Base-by-base conservation (phyloP, 2,329 filamentous ascomycete species). In the Scopulariopsis brevicaulis region DNA sequence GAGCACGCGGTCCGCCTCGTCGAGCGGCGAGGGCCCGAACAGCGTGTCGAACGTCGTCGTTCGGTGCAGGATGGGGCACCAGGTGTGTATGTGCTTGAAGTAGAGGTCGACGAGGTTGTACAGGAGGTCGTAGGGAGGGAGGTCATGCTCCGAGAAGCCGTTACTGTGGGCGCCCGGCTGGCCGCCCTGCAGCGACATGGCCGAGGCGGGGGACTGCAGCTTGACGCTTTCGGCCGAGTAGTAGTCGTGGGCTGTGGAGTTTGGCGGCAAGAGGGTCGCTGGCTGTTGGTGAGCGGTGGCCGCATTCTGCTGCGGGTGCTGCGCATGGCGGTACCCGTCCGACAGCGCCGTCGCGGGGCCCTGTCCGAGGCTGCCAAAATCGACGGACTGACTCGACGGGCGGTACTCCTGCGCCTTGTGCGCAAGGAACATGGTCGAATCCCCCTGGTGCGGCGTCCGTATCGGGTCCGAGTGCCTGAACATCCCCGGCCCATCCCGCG, bases 1-100 rank as follows among this genome's bases (percentile, higher is more conserved):
- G 15, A 96, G 75, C 58, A 96, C 87, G 50, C 87, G 81, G 67
- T 96, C 91, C 1, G 87, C 85, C 70, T 95, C 89, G 43, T 92
- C 87, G 1, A 94, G 74, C 1, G 85, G 82, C 0, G 85, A 83
- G 1, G 86, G 82, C 0, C 90, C 90, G 64, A 96, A 96, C 0
- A 96, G 77, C 0, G 85, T 84, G 64, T 96, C 89, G 10, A 96
- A 71, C 0, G 90, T 96, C 4, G 87, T 85, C 65, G 89, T 85
- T 24, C 90, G 83, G 70, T 96, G 90, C n/a, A 96, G 75, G 25
- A 96, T 94, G 0, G 92, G 91, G 67, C 90, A 96, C 86, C 87
- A 91, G 0, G 86, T 87, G 65, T 90, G 90, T 67, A 90, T 82
- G 65, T 90, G 84, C 61, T 89, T 88, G 65, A 91, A 91, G 67